phyloP scores from a whole-genome alignment of 1,139 yeast genomes.

The Candida freyschussii region DNA sequence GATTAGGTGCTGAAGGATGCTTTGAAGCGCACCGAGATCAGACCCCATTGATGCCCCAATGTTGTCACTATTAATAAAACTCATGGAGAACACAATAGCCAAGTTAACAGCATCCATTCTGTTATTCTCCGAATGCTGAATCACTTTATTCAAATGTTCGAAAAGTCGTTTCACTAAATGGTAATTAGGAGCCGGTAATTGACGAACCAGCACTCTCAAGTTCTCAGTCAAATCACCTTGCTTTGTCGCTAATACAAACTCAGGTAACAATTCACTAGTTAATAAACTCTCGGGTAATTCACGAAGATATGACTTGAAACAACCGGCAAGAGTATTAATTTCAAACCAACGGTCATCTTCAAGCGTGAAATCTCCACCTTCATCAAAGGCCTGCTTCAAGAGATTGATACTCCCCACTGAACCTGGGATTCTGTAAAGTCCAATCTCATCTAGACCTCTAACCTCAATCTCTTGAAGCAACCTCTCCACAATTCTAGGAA shows the following conservation, averaged over 20 bases:
- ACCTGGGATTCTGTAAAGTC: constrained; percentile 88
- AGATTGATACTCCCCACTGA: constrained; percentile 74
- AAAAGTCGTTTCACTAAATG: constrained; percentile 62
- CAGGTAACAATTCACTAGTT: constrained; percentile 52
- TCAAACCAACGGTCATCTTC: constrained; percentile 71
- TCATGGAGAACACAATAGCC: constrained; percentile 71
- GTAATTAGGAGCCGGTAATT: constrained; percentile 62
- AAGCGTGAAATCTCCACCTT: constrained; percentile 59
- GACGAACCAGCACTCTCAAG: constrained; percentile 41
- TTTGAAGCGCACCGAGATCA: constrained; percentile 38
- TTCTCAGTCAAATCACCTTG: constrained; percentile 30
- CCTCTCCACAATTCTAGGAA: constrained; percentile 64
- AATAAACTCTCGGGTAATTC: constrained; percentile 87
- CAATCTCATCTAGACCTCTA: constrained; percentile 86
- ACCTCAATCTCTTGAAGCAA: constrained; percentile 71
- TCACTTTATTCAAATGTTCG: constrained; percentile 62
- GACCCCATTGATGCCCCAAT: constrained; percentile 37
- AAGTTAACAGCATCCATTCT: constrained; percentile 77
- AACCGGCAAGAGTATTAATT: constrained; percentile 84
- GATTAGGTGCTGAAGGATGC: constrained; percentile 34
- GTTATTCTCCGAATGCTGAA: constrained; percentile 55
- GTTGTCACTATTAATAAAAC: constrained; percentile 42
- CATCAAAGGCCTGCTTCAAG: constrained; percentile 70
- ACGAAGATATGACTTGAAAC: constrained; percentile 78
- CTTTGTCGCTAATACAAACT: constrained; percentile 40